Evolutionary conservation across 2,329 filamentous ascomycete species (phyloP).

Genomic region (Fusarium nodosum): DNA sequence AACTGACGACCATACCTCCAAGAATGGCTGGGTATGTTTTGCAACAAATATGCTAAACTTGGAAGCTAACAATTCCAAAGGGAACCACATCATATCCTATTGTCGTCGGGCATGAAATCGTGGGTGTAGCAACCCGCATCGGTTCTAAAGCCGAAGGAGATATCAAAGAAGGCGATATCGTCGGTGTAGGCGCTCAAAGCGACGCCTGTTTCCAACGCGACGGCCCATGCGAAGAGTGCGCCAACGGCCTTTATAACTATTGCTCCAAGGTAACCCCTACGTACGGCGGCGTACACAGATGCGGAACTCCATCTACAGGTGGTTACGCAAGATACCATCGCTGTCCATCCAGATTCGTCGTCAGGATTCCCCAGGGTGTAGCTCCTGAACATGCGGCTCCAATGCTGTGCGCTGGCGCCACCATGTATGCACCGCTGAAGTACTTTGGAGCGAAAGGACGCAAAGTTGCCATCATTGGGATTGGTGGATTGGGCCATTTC

Average conservation of each 20-base stretch:
- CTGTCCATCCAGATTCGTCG: slow-evolving; percentile 56
- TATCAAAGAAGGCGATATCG: slow-evolving; percentile 72
- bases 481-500: slow-evolving; percentile 77
- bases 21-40: slow-evolving; percentile 63
- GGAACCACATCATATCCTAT: slow-evolving; percentile 54
- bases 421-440: slow-evolving; percentile 81
- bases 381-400: slow-evolving; percentile 73
- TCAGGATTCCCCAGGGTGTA: slow-evolving; percentile 80
- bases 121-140: slow-evolving; percentile 68
- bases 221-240: slow-evolving; percentile 59
- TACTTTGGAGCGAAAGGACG: slow-evolving; percentile 59
- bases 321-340: slow-evolving; percentile 63
- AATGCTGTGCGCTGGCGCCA: slow-evolving; percentile 87
- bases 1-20: slow-evolving; percentile 70
- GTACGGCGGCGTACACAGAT: slow-evolving; percentile 60
- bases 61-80: too few relatives aligned
- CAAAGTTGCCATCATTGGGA: slow-evolving; percentile 76
- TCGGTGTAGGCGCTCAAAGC: slow-evolving; percentile 77
- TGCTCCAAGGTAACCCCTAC: slow-evolving; percentile 64
- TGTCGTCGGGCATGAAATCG: slow-evolving; percentile 76
- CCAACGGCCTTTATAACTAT: slow-evolving; percentile 76
- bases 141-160: slow-evolving; percentile 61
- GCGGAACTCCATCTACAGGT: slow-evolving; percentile 61
- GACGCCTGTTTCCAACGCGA: slow-evolving; percentile 71
- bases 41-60: too few relatives aligned